Evolutionary conservation across 2,329 filamentous ascomycete species (phyloP).

Genomic region (Metarhizium humberi): DNA sequence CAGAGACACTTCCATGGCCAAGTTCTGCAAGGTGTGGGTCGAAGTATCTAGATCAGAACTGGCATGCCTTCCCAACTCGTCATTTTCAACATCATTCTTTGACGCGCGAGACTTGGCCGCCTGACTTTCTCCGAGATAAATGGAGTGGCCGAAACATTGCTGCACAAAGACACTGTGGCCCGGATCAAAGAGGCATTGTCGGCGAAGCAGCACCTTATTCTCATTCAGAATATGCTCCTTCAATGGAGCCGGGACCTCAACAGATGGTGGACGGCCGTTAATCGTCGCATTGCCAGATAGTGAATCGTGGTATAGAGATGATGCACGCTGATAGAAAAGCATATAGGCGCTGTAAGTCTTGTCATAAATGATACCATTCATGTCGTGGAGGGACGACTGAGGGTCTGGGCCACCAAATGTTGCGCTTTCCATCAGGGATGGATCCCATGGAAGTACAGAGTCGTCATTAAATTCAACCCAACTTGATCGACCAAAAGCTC

Average conservation of each 20-base stretch:
- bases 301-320: slow-evolving; percentile 40
- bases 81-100: neutral
- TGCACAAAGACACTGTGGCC: slow-evolving; percentile 59
- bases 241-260: slow-evolving; percentile 34
- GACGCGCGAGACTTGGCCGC: neutral
- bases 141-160: slow-evolving; percentile 49
- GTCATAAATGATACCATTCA: slow-evolving; percentile 40
- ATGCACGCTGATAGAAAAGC: slow-evolving; percentile 87
- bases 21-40: slow-evolving; percentile 28
- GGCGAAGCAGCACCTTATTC: slow-evolving; percentile 64
- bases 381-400: slow-evolving; percentile 37
- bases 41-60: neutral
- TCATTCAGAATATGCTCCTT: slow-evolving; percentile 56
- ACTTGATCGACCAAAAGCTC: slow-evolving; percentile 36
- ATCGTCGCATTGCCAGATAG: neutral
- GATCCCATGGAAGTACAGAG: slow-evolving; percentile 68
- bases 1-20: slow-evolving; percentile 46
- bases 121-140: slow-evolving; percentile 29
- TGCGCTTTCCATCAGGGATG: slow-evolving; percentile 58
- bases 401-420: slow-evolving; percentile 68
- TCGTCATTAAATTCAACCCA: slow-evolving; percentile 97
- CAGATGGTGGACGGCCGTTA: slow-evolving; percentile 26
- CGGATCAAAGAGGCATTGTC: slow-evolving; percentile 72
- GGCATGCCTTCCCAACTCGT: neutral
- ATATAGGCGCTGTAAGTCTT: slow-evolving; percentile 90